Conservation (phyloP, 306 rosid genomes). For the Vigna nakashimae region DNA sequence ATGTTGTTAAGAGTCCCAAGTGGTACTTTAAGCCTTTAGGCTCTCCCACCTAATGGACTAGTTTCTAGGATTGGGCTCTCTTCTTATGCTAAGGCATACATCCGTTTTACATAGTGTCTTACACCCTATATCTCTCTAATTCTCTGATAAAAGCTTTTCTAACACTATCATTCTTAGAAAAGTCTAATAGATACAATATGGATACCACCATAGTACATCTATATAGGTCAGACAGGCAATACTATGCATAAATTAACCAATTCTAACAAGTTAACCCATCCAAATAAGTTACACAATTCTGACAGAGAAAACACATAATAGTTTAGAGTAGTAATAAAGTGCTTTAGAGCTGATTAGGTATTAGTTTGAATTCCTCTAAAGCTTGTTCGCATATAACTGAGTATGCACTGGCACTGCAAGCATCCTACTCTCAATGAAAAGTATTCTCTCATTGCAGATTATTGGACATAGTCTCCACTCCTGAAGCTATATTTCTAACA, state of each 20-base stretch:
- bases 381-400: background rate
- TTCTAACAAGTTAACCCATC: no score
- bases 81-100: background rate
- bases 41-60: no score
- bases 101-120: background rate
- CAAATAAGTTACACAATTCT: no score
- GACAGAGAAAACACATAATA: background rate
- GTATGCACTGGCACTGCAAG: background rate
- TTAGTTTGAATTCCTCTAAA: background rate
- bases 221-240: no score
- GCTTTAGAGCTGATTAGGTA: background rate
- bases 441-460: background rate
- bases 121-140: background rate
- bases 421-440: background rate
- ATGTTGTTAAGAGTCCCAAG: no score
- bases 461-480: background rate
- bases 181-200: conserved; percentile 3
- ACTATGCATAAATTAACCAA: no score
- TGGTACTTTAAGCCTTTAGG: no score
- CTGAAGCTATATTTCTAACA: background rate
- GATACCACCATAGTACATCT: background rate
- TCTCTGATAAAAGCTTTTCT: background rate
- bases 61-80: no score
- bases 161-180: background rate
- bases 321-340: background rate